Conservation (phyloP, 108 stramenopile species). For the Skeletonema grethae region DNA sequence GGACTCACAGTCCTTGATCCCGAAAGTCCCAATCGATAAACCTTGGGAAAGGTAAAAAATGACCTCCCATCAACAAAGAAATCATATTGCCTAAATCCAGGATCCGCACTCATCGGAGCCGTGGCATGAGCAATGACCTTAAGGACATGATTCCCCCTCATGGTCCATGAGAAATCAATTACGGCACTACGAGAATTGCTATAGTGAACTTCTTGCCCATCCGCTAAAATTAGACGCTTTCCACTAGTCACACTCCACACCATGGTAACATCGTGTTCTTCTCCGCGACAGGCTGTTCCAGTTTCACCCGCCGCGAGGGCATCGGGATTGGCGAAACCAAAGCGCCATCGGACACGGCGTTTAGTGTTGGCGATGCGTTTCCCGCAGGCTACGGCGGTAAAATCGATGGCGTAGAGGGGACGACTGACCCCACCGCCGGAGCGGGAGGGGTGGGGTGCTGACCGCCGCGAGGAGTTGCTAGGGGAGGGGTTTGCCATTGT, state of each 20-base stretch:
- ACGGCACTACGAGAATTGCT: conserved; percentile 62
- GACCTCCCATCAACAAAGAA: conserved; percentile 88
- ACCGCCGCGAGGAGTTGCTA: background rate
- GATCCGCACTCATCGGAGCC: conserved; percentile 73
- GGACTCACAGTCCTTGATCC: conserved; percentile 26
- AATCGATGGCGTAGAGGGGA: conserved; percentile 87
- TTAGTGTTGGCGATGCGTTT: conserved; percentile 88
- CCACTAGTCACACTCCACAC: conserved; percentile 88
- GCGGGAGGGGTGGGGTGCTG: conserved; percentile 18
- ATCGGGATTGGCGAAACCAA: conserved; percentile 87
- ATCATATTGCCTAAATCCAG: conserved; percentile 91
- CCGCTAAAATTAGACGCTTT: conserved; percentile 75
- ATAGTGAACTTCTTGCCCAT: conserved; percentile 85
- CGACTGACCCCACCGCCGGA: conserved; percentile 14
- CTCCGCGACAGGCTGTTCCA: conserved; percentile 86
- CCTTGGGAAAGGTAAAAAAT: conserved; percentile 89
- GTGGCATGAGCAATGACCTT: conserved; percentile 87
- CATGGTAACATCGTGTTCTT: conserved; percentile 90
- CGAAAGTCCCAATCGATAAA: conserved; percentile 79
- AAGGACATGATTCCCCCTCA: conserved; percentile 86
- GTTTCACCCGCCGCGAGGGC: conserved; percentile 83
- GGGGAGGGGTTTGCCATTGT: conserved; percentile 1
- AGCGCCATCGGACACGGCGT: conserved; percentile 88
- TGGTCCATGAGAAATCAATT: conserved; percentile 88
- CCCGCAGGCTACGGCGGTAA: conserved; percentile 83